Percentiles rank a stretch among this genome's conserved stretches.
Evolutionary conservation across 345 rosid species (phyloP).

Genomic region (Gossypium longicalyx): DNA sequence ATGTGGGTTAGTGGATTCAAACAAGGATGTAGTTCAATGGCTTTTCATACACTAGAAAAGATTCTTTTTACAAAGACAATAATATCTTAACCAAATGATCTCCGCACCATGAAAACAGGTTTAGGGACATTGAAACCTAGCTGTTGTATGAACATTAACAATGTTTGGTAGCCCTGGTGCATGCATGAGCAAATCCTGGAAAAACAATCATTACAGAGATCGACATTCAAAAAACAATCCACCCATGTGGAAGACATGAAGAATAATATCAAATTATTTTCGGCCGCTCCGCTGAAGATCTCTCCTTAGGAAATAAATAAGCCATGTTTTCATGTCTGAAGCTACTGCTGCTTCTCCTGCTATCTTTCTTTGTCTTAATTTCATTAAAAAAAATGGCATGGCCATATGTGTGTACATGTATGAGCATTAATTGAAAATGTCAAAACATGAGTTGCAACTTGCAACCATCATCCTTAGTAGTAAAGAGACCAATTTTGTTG

Average conservation of each 20-base stretch:
- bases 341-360: neutral
- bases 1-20: neutral
- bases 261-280: slow-evolving; percentile 3
- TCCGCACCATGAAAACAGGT: neutral
- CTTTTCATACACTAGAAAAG: neutral
- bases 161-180: neutral
- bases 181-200: neutral
- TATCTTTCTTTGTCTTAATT: neutral
- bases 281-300: neutral
- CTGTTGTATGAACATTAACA: neutral
- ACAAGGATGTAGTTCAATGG: neutral
- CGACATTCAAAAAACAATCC: neutral
- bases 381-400: neutral
- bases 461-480: neutral
- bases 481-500: neutral
- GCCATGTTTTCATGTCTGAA: slow-evolving; percentile 1
- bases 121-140: neutral
- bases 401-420: neutral
- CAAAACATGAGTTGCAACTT: neutral
- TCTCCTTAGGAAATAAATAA: neutral
- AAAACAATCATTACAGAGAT: neutral
- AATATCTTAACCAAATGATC: neutral
- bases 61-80: neutral
- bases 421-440: neutral
- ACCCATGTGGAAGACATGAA: slow-evolving; percentile 12